Evolutionary conservation across 176 grass and related monocot species (phyloP).

Genomic region (Zea luxurians): DNA sequence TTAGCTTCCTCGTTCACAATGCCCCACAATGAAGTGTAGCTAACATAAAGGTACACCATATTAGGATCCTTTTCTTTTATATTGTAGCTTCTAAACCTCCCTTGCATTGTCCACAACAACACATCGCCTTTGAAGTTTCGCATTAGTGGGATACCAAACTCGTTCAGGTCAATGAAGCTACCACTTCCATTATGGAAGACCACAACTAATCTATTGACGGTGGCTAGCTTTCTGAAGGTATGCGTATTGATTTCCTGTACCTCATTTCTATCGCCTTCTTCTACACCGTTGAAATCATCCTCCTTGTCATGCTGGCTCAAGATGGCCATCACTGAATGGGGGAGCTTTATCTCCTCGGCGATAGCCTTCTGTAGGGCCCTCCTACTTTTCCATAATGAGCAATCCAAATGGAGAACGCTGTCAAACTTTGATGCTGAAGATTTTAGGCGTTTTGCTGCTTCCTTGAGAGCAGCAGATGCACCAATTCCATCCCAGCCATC

Average conservation of each 20-base stretch:
- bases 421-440: not conserved
- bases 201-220: too few species aligned
- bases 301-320: not conserved
- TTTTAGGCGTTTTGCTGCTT: not conserved
- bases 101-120: too few species aligned
- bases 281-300: not conserved
- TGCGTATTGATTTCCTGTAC: not conserved
- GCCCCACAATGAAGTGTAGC: too few species aligned
- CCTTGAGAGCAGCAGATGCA: not conserved
- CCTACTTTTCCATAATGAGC: not conserved
- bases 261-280: not conserved
- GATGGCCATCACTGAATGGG: not conserved
- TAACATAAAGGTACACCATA: too few species aligned
- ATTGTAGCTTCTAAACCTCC: too few species aligned
- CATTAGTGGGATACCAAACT: too few species aligned
- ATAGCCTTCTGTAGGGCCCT: not conserved
- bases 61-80: too few species aligned
- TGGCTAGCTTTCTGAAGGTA: too few species aligned
- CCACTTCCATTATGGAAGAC: too few species aligned
- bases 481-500: not conserved
- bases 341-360: not conserved
- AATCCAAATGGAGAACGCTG: not conserved
- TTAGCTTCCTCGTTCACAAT: too few species aligned
- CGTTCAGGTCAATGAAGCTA: too few species aligned
- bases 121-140: too few species aligned